Evolutionary conservation across 2,329 filamentous ascomycete genomes (phyloP), one percentile per base, ranked within the genome.

Genomic region (Pezicula carpinea): DNA sequence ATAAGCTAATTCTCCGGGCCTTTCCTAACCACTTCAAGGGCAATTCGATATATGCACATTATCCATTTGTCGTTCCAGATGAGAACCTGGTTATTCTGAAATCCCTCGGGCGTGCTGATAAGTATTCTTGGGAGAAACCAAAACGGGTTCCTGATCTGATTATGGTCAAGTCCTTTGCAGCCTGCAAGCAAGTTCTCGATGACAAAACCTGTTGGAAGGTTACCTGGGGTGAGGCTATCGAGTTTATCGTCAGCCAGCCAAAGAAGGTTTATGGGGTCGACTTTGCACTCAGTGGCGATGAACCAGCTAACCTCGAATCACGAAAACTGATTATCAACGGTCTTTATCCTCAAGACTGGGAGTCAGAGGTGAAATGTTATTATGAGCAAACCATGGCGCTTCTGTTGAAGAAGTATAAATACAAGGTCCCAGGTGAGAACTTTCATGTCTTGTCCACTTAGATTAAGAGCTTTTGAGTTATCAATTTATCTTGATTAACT

Each of bases 11-110:
- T 62, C 72, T 88, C 31, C 79, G 85, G 5, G 86, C 87, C 0
- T 89, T 95, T 72, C 89, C 89, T 1, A 76, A 86, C 54, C 85
- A 89, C 68, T 92, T 91, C 74, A 80, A 79, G 62, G 68, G 74
- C 17, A 83, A 93, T 69, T 90, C 85, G 0, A 81, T 91, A 46
- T 95, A 92, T 53, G 88, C 86, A 0, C 60, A 63, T 43, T 63
- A 54, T 48, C 61, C 61, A 38, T 76, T 83, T 59, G 82, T 79
- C 3, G 82, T 85, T 2, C 88, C 89, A 0, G 70, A 72, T 0
- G 87, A 91, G 61, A 93, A 89, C 64, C 68, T 75, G 48, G 80
- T 77, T 52, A 90, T 91, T 52, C 74, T 90, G 53, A 80, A 77
- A 36, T 73, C 80, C 39, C 72, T 93, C 5, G 78, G 79, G 46